Conservation (phyloP, 1,284 basidiomycete genomes). For the Malassezia cuniculi region DNA sequence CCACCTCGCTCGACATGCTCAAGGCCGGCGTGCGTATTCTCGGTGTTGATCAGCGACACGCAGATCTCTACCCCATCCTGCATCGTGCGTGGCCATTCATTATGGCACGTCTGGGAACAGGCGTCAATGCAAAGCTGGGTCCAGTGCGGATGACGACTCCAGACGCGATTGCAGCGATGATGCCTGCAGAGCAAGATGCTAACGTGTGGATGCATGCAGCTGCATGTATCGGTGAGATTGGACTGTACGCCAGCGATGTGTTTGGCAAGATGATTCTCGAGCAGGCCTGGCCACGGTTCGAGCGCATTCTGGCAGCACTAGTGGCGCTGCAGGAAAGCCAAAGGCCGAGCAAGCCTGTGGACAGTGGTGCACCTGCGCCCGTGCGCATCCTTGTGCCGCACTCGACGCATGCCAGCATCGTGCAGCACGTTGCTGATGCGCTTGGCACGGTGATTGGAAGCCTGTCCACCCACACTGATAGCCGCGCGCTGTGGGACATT, state of each 20-base stretch:
- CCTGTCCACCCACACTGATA: neutral
- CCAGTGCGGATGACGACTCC: neutral
- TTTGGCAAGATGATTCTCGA: slow-evolving; percentile 23
- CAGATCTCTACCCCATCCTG: slow-evolving; percentile 31
- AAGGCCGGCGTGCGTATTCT: slow-evolving; percentile 8
- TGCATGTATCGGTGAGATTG: slow-evolving; percentile 18
- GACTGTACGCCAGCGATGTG: slow-evolving; percentile 19
- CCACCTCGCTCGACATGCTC: slow-evolving; percentile 10
- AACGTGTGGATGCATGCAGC: slow-evolving; percentile 28
- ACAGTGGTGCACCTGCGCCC: neutral
- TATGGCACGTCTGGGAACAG: slow-evolving; percentile 32
- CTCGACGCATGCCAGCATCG: neutral
- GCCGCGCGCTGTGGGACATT: slow-evolving; percentile 2
- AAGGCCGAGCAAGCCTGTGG: neutral
- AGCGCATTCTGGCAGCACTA: slow-evolving; percentile 15
- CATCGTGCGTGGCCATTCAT: slow-evolving; percentile 35
- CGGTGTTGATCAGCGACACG: slow-evolving; percentile 13
- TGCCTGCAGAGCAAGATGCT: slow-evolving; percentile 19
- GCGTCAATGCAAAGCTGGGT: slow-evolving; percentile 4
- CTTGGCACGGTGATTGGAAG: neutral
- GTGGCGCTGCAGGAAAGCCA: no score
- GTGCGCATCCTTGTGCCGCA: slow-evolving; percentile 5
- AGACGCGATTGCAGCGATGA: neutral
- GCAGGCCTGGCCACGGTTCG: slow-evolving; percentile 34
- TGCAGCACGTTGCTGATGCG: neutral